These are phyloP conservation scores for Lichtheimia ornata DNA, from an alignment of 371 early-diverging fungal genomes.

Conservation along the genomic window DNA sequence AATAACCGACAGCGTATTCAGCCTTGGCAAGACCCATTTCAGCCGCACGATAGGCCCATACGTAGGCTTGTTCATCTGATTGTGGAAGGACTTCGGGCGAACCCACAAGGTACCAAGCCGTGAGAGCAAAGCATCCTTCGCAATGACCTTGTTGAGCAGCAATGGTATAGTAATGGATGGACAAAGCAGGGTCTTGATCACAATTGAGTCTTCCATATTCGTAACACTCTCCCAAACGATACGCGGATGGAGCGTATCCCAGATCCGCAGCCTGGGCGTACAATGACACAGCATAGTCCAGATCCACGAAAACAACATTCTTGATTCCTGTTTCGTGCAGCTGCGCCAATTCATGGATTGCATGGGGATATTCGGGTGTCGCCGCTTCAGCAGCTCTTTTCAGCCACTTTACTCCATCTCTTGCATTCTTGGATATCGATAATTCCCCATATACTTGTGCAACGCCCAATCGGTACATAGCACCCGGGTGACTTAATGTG, in stretches of 20 bases:
- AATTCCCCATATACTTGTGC: slow-evolving; percentile 74
- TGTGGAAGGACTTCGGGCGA: slow-evolving; percentile 74
- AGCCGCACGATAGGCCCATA: slow-evolving; percentile 88
- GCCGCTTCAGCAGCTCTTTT: slow-evolving; percentile 75
- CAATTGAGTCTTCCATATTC: slow-evolving; percentile 76
- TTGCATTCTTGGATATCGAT: slow-evolving; percentile 52
- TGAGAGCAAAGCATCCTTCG: slow-evolving; percentile 85
- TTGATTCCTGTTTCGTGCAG: slow-evolving; percentile 71
- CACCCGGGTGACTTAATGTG: slow-evolving; percentile 67
- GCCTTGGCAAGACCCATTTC: slow-evolving; percentile 85
- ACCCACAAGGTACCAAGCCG: slow-evolving; percentile 91
- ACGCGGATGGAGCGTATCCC: slow-evolving; percentile 77
- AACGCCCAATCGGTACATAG: slow-evolving; percentile 72
- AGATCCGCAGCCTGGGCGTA: slow-evolving; percentile 74
- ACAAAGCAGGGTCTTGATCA: slow-evolving; percentile 63
- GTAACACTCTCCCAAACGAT: slow-evolving; percentile 77
- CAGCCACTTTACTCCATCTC: slow-evolving; percentile 83
- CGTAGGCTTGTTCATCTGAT: slow-evolving; percentile 85
- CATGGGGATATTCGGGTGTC: slow-evolving; percentile 72
- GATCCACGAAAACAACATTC: slow-evolving; percentile 70
- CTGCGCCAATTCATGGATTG: slow-evolving; percentile 72
- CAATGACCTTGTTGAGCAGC: slow-evolving; percentile 91
- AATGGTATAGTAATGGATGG: slow-evolving; percentile 72
- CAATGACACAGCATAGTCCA: slow-evolving; percentile 71
- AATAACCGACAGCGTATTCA: slow-evolving; percentile 87